These are phyloP conservation scores for Penicillium paneum DNA, from an alignment of 2,329 filamentous ascomycete species.

Conservation along the genomic window DNA sequence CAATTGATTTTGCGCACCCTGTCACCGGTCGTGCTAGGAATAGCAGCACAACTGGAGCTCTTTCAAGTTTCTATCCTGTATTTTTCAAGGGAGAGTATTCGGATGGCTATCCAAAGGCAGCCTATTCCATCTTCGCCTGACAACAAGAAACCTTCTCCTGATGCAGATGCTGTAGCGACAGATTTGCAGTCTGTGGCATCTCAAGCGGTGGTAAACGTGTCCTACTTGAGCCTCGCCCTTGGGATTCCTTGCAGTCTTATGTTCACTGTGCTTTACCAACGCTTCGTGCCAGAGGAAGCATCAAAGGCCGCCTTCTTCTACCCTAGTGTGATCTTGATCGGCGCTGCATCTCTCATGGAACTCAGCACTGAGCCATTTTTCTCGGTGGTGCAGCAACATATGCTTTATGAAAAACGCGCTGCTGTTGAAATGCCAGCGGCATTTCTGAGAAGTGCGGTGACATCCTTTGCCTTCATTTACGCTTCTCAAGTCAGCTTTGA, in stretches of 20 bases:
- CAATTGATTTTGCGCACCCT: constrained; percentile 85
- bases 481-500: constrained; percentile 53
- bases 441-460: constrained; percentile 69
- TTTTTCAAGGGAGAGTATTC: constrained; percentile 85
- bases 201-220: constrained; percentile 83
- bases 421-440: constrained; percentile 80
- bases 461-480: constrained; percentile 68
- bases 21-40: constrained; percentile 77
- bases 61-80: constrained; percentile 92
- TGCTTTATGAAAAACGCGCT: constrained; percentile 77
- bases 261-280: constrained; percentile 67
- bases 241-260: constrained; percentile 63
- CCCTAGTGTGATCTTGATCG: constrained; percentile 54
- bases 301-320: constrained; percentile 61
- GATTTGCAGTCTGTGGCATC: constrained; percentile 31
- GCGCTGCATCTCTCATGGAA: constrained; percentile 64
- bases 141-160: constrained; percentile 12
- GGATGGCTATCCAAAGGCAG: constrained; percentile 86
- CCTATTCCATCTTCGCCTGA: constrained; percentile 34
- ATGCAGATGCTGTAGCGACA: constrained; percentile 12
- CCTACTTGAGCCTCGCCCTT: constrained; percentile 71
- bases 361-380: constrained; percentile 85
- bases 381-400: constrained; percentile 76
- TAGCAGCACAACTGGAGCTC: constrained; percentile 86
- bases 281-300: constrained; percentile 50